Percentiles rank a stretch among this genome's conserved stretches.
Conservation (phyloP, 306 rosid genomes). For the Hippophae tibetana region DNA sequence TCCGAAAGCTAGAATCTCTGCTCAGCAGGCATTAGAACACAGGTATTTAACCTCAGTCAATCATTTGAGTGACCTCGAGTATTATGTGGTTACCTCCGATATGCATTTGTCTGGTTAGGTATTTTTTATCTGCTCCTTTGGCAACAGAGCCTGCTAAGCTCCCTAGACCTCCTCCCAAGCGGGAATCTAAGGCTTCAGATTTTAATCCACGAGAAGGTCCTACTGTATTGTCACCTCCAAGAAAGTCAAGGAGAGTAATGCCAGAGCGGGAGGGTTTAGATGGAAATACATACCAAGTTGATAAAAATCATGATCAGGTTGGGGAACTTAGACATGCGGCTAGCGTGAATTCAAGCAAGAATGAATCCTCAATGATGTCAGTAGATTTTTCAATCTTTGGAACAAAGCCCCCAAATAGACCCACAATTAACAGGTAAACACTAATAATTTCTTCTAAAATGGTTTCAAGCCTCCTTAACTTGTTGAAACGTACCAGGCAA, state of each 20-base stretch:
- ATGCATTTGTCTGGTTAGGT: conserved; percentile 36
- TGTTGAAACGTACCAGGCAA: not conserved
- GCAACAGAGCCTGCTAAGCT: conserved; percentile 80
- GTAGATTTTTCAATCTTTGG: conserved; percentile 89
- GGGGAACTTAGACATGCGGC: conserved; percentile 37
- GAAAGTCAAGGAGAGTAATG: conserved; percentile 92
- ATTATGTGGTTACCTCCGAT: conserved; percentile 6
- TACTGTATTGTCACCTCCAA: conserved; percentile 81
- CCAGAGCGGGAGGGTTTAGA: conserved; percentile 70
- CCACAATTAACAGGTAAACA: conserved; percentile 82
- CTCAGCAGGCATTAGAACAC: conserved; percentile 85
- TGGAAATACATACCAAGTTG: conserved; percentile 45
- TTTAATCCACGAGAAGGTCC: conserved; percentile 62
- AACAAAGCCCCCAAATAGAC: conserved; percentile 82
- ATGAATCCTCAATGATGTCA: conserved; percentile 58
- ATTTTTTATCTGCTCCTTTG: conserved; percentile 72
- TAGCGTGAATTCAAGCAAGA: conserved; percentile 62
- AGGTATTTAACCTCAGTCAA: conserved; percentile 39
- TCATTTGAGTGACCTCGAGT: conserved; percentile 8
- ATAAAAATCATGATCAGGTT: conserved; percentile 40
- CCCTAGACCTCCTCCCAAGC: conserved; percentile 93
- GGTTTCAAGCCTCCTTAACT: conserved; percentile 6
- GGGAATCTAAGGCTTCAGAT: conserved; percentile 54
- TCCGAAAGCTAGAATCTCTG: conserved; percentile 81
- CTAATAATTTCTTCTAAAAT: conserved; percentile 10